Evolutionary conservation across 768 basidiomycete species (phyloP), one percentile per base, ranked within the genome.

Genomic region (Saitozyma sp.): DNA sequence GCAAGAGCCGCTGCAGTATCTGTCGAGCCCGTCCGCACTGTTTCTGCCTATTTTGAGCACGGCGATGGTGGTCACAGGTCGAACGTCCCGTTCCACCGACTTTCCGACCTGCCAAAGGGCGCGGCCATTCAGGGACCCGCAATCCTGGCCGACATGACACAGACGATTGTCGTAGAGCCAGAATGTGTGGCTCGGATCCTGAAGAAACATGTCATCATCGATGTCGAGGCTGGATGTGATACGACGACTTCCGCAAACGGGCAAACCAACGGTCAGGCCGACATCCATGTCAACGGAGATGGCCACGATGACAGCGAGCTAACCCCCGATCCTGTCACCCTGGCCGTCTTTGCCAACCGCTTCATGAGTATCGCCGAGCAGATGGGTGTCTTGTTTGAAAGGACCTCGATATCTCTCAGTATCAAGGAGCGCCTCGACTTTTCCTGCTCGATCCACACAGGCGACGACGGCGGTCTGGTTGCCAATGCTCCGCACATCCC

Each of bases 141-240:
- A 46, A 88, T 96, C 85, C 88, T 97, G 62, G 89, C 95, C 69
- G 93, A 97, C 78, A 83, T 91, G 66, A 96, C 93, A 20, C 94
- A 95, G 82, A 95, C 93, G 39, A 91, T 96, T 64, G 89, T 97
- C 42, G 78, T 97, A 2, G 29, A 29, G 29, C 29, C 29, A 29
- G 29, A 29, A 29, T 29, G 29, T 5, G 29, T 29, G 29, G 29
- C 29, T 29, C 29, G 29, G 29, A 29, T 29, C 5, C 29, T 29
- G 5, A 85, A 91, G 16, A 20, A 66, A 38, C 65, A 66, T 46
- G 65, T 66, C 19, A 51, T 29, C 29, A 29, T 29, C 29, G 29
- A 29, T 29, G 29, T 29, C 29, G 29, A 29, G 29, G 29, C 29
- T 29, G 29, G 29, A 29, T 29, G 29, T 29, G 29, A 29, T 29